phyloP scores from a whole-genome alignment of 2,329 filamentous ascomycete genomes.

The Akanthomyces dipterigenus region DNA sequence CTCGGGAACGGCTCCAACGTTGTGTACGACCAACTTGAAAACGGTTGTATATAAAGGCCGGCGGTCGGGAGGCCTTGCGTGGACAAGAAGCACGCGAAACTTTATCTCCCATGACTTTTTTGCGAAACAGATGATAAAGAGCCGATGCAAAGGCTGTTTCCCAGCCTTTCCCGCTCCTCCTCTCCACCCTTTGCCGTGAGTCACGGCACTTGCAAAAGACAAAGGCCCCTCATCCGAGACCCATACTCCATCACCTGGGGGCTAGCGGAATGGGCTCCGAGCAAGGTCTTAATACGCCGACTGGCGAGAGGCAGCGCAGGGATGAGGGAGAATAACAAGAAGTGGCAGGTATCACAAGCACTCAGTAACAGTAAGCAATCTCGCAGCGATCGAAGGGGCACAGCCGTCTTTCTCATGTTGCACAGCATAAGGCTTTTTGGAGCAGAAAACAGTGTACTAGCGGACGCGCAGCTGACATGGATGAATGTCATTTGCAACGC shows the following conservation, averaged over 20 bases:
- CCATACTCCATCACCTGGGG: not conserved
- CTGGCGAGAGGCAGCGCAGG: not conserved
- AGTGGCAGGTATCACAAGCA: slow-evolving; percentile 2
- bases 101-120: not conserved
- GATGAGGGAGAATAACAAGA: not conserved
- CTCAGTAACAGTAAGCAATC: not conserved
- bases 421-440: not conserved
- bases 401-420: not conserved
- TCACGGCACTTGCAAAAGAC: slow-evolving; percentile 10
- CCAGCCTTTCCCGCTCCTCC: slow-evolving; percentile 9
- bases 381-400: slow-evolving; percentile 6
- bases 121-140: not conserved
- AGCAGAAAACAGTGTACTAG: not conserved
- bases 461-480: not conserved
- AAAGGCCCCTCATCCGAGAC: slow-evolving; percentile 3
- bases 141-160: not conserved
- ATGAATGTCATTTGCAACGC: not conserved
- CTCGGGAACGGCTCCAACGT: not conserved
- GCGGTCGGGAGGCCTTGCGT: not conserved
- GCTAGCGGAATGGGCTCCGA: slow-evolving; percentile 2
- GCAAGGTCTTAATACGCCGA: not conserved
- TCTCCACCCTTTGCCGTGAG: slow-evolving; percentile 10
- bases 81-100: not conserved
- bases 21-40: not conserved
- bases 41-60: not conserved